Conservation (phyloP, 2,329 filamentous ascomycete genomes). For the Penicillium sp. region DNA sequence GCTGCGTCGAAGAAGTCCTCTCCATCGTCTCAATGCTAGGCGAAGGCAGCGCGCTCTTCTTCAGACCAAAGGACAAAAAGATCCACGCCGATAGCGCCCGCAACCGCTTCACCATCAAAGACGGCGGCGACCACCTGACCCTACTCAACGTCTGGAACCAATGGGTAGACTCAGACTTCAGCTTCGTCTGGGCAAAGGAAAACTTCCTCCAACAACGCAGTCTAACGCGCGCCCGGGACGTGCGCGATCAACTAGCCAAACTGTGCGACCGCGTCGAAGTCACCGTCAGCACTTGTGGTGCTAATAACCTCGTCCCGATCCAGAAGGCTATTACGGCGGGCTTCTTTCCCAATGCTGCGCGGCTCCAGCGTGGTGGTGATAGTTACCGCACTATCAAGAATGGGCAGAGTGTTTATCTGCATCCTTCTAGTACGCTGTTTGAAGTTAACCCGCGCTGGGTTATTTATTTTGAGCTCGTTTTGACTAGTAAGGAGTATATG, state of each 20-base stretch:
- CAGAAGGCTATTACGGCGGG: conserved; percentile 87
- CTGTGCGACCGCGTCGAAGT: conserved; percentile 94
- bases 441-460: conserved; percentile 82
- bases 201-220: conserved; percentile 92
- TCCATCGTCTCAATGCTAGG: conserved; percentile 93
- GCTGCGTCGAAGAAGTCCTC: conserved; percentile 91
- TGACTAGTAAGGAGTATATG: conserved; percentile 97
- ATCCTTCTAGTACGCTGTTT: conserved; percentile 82
- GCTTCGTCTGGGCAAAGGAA: conserved; percentile 82
- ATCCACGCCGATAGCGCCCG: conserved; percentile 91
- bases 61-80: conserved; percentile 95
- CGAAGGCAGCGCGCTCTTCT: conserved; percentile 87
- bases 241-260: conserved; percentile 88
- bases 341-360: conserved; percentile 91
- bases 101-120: conserved; percentile 84
- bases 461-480: conserved; percentile 82
- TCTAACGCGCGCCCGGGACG: conserved; percentile 85
- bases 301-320: conserved; percentile 74
- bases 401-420: conserved; percentile 85
- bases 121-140: conserved; percentile 87
- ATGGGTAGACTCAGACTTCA: conserved; percentile 92
- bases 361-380: conserved; percentile 80
- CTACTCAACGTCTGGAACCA: conserved; percentile 94
- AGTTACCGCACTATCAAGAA: conserved; percentile 92
- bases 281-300: conserved; percentile 67